phyloP scores from a whole-genome alignment of 108 stramenopile genomes.

The Cyclotella baltica region DNA sequence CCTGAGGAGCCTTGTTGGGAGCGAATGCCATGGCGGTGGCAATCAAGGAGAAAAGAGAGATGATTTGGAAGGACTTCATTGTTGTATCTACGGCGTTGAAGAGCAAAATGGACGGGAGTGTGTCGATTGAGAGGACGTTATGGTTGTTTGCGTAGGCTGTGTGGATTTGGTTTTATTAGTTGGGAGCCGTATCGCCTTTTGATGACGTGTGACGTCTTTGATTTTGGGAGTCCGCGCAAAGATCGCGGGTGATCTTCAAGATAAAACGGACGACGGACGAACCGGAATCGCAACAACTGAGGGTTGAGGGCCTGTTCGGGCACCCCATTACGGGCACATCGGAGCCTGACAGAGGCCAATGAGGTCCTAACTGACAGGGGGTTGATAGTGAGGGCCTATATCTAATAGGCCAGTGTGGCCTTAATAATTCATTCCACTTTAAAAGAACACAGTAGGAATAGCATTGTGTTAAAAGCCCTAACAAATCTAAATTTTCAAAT shows the following conservation, averaged over 20 bases:
- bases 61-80: slow-evolving; percentile 89
- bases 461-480: too few species aligned
- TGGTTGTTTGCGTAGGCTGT: background rate
- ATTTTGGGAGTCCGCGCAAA: background rate
- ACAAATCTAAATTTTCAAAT: too few species aligned
- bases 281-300: too few species aligned
- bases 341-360: too few species aligned
- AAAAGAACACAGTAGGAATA: too few species aligned
- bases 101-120: background rate
- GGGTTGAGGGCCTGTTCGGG: too few species aligned
- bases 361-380: too few species aligned
- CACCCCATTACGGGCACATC: too few species aligned
- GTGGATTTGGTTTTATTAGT: background rate
- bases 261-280: background rate
- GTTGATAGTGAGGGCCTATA: too few species aligned
- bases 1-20: slow-evolving; percentile 71
- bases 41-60: slow-evolving; percentile 78
- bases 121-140: background rate
- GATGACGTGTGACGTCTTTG: background rate
- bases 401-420: too few species aligned
- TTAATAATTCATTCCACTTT: too few species aligned
- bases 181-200: too few species aligned
- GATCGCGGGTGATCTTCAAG: slow-evolving; percentile 5
- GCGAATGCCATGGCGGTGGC: slow-evolving; percentile 86
- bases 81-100: slow-evolving; percentile 12